Evolutionary conservation across 176 grass and related monocot genomes (phyloP).

Genomic region (Guadua angustifolia): DNA sequence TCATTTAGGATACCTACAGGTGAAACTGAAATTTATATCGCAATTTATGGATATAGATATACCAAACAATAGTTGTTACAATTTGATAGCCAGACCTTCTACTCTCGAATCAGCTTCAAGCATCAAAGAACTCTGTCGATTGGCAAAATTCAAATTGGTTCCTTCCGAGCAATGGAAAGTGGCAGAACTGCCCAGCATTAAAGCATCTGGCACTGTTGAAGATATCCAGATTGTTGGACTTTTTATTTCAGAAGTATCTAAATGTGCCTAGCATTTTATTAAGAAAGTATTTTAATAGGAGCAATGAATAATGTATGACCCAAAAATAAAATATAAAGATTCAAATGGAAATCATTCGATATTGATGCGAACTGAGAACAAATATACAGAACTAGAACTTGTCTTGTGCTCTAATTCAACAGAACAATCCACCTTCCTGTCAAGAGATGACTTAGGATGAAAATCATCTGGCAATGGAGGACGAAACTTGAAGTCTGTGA

Average conservation of each 20-base stretch:
- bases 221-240: conserved; percentile 70
- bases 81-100: conserved; percentile 60
- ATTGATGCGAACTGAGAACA: background rate
- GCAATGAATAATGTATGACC: conserved; percentile 33
- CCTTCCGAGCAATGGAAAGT: conserved; percentile 37
- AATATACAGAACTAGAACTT: conserved; percentile 21
- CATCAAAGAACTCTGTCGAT: conserved; percentile 83
- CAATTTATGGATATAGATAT: conserved; percentile 30
- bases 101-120: conserved; percentile 84
- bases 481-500: conserved; percentile 85
- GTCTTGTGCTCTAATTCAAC: conserved; percentile 46
- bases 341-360: conserved; percentile 32
- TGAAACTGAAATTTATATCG: conserved; percentile 37
- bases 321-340: conserved; percentile 24
- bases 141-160: conserved; percentile 34
- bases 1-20: conserved; percentile 84
- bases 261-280: conserved; percentile 63
- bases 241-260: conserved; percentile 47
- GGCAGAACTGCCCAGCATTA: conserved; percentile 57
- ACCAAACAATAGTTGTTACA: conserved; percentile 35
- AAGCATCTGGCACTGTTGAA: conserved; percentile 69
- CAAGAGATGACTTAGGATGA: conserved; percentile 47
- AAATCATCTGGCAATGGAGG: conserved; percentile 79
- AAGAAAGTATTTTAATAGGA: conserved; percentile 26
- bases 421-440: conserved; percentile 45